These are phyloP conservation scores for Umbelopsis vinacea DNA, from an alignment of 192 early-diverging fungal species.

Conservation along the genomic window DNA sequence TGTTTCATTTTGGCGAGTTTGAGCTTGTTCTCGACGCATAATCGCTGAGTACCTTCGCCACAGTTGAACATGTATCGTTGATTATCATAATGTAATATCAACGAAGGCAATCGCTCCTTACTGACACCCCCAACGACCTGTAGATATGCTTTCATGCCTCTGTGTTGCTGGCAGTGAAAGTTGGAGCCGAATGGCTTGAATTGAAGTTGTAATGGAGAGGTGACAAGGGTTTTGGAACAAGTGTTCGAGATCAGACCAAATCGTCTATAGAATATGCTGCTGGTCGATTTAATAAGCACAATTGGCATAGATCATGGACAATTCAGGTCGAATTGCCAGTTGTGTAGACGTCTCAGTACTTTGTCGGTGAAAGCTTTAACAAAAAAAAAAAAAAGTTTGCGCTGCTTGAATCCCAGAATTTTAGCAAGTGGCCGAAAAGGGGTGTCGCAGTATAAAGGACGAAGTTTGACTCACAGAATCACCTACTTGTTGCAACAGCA, in stretches of 20 bases:
- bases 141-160: slow-evolving; percentile 55
- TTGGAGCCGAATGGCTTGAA: background rate
- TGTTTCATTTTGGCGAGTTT: slow-evolving; percentile 73
- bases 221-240: background rate
- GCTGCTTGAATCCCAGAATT: too few species aligned
- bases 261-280: background rate
- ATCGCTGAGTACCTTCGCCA: slow-evolving; percentile 87
- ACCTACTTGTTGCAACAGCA: too few species aligned
- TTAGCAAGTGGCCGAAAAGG: too few species aligned
- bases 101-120: slow-evolving; percentile 58
- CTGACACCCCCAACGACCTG: slow-evolving; percentile 55
- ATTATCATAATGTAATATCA: slow-evolving; percentile 76
- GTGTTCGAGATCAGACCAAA: slow-evolving; percentile 8
- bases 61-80: slow-evolving; percentile 93
- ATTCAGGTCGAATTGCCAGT: background rate
- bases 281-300: background rate
- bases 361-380: background rate
- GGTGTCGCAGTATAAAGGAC: too few species aligned
- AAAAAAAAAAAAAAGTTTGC: background rate
- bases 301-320: slow-evolving; percentile 23
- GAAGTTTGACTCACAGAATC: too few species aligned
- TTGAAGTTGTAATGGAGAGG: background rate
- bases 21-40: slow-evolving; percentile 78
- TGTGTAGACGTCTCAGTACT: background rate
- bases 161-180: slow-evolving; percentile 14